Evolutionary conservation across 2,329 filamentous ascomycete species (phyloP), one percentile per base, ranked within the genome.

Genomic region (Aspergillus pseudoviridinutans): DNA sequence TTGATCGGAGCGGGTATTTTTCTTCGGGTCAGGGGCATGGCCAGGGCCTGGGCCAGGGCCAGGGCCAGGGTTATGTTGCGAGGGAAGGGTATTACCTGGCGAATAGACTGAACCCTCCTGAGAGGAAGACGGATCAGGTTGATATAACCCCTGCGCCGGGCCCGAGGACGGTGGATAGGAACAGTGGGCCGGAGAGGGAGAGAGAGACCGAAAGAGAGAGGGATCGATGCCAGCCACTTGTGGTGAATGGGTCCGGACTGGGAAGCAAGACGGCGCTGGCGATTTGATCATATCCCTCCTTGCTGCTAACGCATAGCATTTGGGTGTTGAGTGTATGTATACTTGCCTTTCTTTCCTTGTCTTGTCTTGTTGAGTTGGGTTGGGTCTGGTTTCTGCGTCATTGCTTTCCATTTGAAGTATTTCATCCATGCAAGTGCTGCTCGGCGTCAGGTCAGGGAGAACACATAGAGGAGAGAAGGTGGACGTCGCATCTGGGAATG

Each of bases 201-300:
- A 29, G 28, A 9, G 8, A 29, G 4, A 35, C 5, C 4, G 32
- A 17, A 17, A 35, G n/a, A n/a, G n/a, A 24, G 24, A 24, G 32
- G 12, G 64, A 64, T n/a, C 61, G 58, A 29, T 65, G 63, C 32
- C 65, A 66, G 51, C 71, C 71, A 10, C 58, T 74, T 47, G 71
- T 74, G 9, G 67, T 74, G 8, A 74, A 74, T 55, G 71, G 71
- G 22, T 73, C 71, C 22, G 65, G 65, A 12, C 54, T 64, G 24
- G 65, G 68, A 22, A 55, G 57, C 24, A 47, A 47, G 32, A 64
- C 62, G 24, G 60, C 60, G 7, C 49, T 64, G 27, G 54, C 51
- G 24, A 59, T 55, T 49, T 67, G 56, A 58, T 52, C 32, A 25
- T 25, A 2, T 44, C 22, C 27, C 9, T 2, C 28, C 7, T 2